phyloP scores from a whole-genome alignment of 768 basidiomycete species.

The Glaciozyma martinii region DNA sequence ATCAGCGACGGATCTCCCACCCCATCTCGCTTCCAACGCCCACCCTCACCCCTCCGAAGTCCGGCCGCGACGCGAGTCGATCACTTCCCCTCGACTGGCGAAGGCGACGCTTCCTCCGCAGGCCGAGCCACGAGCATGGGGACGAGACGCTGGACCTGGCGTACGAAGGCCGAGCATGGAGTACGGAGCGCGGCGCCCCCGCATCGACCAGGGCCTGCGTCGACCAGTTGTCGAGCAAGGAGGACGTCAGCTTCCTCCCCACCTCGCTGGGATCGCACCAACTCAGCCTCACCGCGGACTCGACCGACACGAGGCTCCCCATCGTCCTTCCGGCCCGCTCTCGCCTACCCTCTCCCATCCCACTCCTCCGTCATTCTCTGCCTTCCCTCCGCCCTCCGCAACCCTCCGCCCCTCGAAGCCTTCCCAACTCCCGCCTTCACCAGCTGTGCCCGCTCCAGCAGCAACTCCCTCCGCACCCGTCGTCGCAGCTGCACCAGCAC shows the following conservation, averaged over 20 bases:
- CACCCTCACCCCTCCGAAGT: not conserved
- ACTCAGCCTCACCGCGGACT: conserved; percentile 30
- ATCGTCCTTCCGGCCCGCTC: not conserved
- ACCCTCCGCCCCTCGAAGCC: not conserved
- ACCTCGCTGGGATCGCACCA: conserved; percentile 38
- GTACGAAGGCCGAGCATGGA: not conserved
- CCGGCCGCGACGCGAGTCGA: not conserved
- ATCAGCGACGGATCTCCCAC: not conserved
- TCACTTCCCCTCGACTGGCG: conserved; percentile 13
- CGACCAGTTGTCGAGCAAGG: conserved; percentile 1
- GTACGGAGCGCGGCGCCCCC: not conserved
- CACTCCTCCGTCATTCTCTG: conserved; percentile 44
- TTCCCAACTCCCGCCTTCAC: not conserved
- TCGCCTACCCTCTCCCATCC: not conserved
- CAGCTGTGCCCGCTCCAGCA: conserved; percentile 41
- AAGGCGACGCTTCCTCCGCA: conserved; percentile 4
- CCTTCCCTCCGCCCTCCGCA: conserved; percentile 43
- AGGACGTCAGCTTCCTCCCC: conserved; percentile 50
- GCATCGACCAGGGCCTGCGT: not conserved
- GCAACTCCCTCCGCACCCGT: not conserved
- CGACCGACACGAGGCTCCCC: not conserved
- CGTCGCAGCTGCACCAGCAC: not conserved
- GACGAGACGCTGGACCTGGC: not conserved
- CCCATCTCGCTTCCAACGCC: conserved; percentile 6
- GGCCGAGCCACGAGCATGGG: conserved; percentile 2